A percentile compares a stretch with the other conserved stretches of the same genome.
phyloP scores from a whole-genome alignment of 2,329 filamentous ascomycete genomes.

The Stagonosporopsis rhizophila region DNA sequence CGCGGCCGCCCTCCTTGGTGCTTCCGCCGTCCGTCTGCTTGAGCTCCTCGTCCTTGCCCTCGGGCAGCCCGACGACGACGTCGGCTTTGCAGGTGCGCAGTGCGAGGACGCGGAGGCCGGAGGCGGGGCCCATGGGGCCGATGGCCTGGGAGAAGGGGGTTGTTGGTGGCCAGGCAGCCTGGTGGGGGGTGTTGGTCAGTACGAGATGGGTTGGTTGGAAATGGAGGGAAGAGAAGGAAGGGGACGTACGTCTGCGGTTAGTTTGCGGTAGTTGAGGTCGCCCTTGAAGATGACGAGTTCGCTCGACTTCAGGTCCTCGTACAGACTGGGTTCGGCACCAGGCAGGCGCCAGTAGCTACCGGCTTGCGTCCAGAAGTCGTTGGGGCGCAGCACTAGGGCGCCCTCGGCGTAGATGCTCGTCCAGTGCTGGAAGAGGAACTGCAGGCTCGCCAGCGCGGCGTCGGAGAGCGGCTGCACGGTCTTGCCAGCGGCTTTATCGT shows the following conservation, averaged over 20 bases:
- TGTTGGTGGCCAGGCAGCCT: slow-evolving; percentile 83
- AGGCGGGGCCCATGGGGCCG: slow-evolving; percentile 81
- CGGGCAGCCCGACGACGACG: slow-evolving; percentile 85
- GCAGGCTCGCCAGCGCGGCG: slow-evolving; percentile 70
- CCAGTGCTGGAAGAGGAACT: slow-evolving; percentile 85
- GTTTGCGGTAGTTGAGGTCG: slow-evolving; percentile 93
- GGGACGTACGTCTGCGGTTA: slow-evolving; percentile 84
- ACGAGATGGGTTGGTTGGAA: too few species aligned
- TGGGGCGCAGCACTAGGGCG: slow-evolving; percentile 80
- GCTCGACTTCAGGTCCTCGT: slow-evolving; percentile 78
- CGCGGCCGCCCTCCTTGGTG: slow-evolving; percentile 72
- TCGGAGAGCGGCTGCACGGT: slow-evolving; percentile 69
- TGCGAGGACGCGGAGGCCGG: slow-evolving; percentile 83
- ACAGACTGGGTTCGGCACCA: slow-evolving; percentile 68
- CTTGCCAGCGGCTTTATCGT: slow-evolving; percentile 62
- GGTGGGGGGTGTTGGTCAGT: not conserved
- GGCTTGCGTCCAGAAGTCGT: slow-evolving; percentile 87
- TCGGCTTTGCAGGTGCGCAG: slow-evolving; percentile 96
- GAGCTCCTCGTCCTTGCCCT: slow-evolving; percentile 83
- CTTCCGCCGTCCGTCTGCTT: slow-evolving; percentile 72
- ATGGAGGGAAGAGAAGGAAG: not conserved
- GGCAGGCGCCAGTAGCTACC: slow-evolving; percentile 92
- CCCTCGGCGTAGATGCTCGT: slow-evolving; percentile 80
- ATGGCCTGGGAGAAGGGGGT: slow-evolving; percentile 86
- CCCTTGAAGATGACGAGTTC: slow-evolving; percentile 97